Conservation (phyloP, 495 filamentous ascomycete genomes). For the Lasiosphaeria miniovina region DNA sequence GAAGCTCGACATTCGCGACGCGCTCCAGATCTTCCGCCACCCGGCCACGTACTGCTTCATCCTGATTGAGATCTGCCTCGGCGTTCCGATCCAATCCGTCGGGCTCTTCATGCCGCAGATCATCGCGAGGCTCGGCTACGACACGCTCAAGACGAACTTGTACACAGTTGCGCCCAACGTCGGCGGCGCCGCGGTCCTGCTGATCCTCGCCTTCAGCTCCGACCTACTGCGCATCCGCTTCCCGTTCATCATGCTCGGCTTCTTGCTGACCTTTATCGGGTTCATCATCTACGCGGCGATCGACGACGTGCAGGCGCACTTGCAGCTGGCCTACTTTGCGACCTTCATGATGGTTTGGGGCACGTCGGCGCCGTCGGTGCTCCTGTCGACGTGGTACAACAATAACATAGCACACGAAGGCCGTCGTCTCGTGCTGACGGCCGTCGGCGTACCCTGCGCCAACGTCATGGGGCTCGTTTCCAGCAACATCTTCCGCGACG, state of each 20-base stretch:
- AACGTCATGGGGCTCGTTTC: constrained; percentile 79
- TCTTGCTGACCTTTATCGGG: constrained; percentile 68
- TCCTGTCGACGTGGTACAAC: constrained; percentile 66
- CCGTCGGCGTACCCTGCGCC: constrained; percentile 69
- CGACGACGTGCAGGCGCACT: constrained; percentile 52
- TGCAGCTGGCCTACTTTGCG: constrained; percentile 69
- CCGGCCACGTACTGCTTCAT: constrained; percentile 62
- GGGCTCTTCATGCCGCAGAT: constrained; percentile 73
- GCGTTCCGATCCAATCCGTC: constrained; percentile 71
- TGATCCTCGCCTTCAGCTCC: constrained; percentile 66
- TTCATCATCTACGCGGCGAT: constrained; percentile 74
- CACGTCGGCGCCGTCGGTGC: constrained; percentile 52
- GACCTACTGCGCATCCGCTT: constrained; percentile 64
- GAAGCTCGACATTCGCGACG: constrained; percentile 61
- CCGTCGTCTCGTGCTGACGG: constrained; percentile 65
- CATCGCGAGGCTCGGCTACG: constrained; percentile 58
- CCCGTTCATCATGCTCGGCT: constrained; percentile 70
- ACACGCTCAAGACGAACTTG: constrained; percentile 68
- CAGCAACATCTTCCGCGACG: constrained; percentile 68
- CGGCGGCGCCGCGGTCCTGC: constrained; percentile 64
- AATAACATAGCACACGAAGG: constrained; percentile 82
- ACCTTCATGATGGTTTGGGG: constrained; percentile 83
- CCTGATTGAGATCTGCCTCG: constrained; percentile 69
- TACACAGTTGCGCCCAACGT: constrained; percentile 74
- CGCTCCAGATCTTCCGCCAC: constrained; percentile 60